phyloP scores from a whole-genome alignment of 495 filamentous ascomycete genomes.

The Xylaria castorea region DNA sequence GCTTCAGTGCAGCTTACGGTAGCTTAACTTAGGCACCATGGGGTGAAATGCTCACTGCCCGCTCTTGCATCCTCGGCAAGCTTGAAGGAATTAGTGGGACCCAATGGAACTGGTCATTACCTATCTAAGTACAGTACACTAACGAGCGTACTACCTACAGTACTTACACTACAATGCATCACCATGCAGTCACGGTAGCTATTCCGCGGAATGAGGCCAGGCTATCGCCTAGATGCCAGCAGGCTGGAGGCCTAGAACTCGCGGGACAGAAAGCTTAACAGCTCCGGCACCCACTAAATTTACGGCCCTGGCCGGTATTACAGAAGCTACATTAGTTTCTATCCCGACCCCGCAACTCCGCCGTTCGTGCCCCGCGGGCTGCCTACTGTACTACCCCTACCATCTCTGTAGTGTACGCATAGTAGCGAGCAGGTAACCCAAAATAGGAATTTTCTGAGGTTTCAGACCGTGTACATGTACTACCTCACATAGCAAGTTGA shows the following conservation, averaged over 20 bases:
- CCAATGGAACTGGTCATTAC: neutral
- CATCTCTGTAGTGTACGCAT: neutral
- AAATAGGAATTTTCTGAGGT: neutral
- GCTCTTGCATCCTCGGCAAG: neutral
- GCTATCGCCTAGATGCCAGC: neutral
- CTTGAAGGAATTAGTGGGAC: neutral
- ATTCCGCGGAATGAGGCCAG: neutral
- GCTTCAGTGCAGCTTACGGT: constrained; percentile 2
- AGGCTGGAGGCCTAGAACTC: neutral
- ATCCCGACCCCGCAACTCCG: constrained; percentile 16
- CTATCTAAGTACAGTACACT: neutral
- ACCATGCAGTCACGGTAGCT: constrained; percentile 6
- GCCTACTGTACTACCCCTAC: neutral
- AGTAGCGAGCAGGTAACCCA: neutral
- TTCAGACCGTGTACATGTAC: neutral
- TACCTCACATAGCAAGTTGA: neutral
- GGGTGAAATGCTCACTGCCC: neutral
- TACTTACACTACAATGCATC: neutral
- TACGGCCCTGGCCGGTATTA: constrained; percentile 1
- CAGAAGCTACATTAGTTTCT: neutral
- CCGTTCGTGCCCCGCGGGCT: neutral
- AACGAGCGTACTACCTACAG: neutral
- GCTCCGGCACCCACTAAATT: neutral
- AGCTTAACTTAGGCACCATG: neutral
- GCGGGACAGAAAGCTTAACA: neutral